Base-by-base conservation (phyloP, 1,139 yeast genomes). In the Nakaseomyces kungkrabaensis region DNA sequence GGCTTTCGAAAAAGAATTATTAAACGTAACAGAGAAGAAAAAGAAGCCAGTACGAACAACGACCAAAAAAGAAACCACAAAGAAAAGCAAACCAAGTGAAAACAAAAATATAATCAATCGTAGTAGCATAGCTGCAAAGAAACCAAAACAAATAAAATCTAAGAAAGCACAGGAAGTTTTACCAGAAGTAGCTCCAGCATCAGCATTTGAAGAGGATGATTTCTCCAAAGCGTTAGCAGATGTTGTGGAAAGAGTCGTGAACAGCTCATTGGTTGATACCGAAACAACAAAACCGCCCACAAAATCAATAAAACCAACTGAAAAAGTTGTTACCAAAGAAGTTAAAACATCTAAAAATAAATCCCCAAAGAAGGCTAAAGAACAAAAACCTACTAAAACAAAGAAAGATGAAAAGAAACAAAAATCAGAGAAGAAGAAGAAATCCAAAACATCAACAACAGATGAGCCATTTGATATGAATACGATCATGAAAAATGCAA, bases 401-500 rank as follows among this genome's bases (percentile, higher is more conserved):
- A 43, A 40, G 32, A 33, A 33, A 8, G 41, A 17, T 41, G 34
- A 25, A 11, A 43, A 32, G 13, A 42, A 41, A 13, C 33, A 24
- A 42, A 41, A 47, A 42, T 22, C 47, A 5, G 37, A 43, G 38
- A 32, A 33, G 25, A 48, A 17, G 25, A 36, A 43, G 11, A 46
- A 37, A 29, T 34, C 34, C 13, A 24, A 38, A 8, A 43, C 33
- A 9, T 47, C 43, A 7, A 51, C 51, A 13, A 66, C 62, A 24
- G 73, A 70, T 33, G 73, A 69, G 34, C 72, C 71, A 4, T 70
- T 71, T 49, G 83, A 78, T 54, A 68, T 81, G 80, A 81, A 79
- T 59, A 85, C 79, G 56, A 83, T 84, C 56, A 75, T 83, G 72
- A 85, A 81, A 56, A 82, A 81, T 66, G 90, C 89, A 0, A 74